Conservation (phyloP, 2,329 filamentous ascomycete species). For the Aspergillus phoenicis region DNA sequence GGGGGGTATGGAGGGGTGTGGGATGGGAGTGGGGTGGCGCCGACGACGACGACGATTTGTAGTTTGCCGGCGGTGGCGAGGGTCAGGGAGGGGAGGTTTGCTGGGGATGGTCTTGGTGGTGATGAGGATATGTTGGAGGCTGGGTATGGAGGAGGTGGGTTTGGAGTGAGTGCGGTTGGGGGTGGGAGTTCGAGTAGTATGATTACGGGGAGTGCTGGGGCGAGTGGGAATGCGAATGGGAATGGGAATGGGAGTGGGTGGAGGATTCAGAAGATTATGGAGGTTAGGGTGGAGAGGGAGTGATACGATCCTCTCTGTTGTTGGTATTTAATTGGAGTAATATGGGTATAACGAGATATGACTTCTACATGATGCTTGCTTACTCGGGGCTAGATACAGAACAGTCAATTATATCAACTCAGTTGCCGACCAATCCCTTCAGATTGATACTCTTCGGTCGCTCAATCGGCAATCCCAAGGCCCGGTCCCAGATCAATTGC, state of each 20-base stretch:
- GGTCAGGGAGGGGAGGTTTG: background rate
- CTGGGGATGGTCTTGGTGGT: background rate
- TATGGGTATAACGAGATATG: background rate
- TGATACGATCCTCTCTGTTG: background rate
- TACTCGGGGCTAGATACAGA: background rate
- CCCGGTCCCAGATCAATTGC: constrained; percentile 94
- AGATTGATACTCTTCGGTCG: constrained; percentile 97
- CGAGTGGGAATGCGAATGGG: background rate
- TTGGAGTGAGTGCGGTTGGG: background rate
- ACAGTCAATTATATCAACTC: background rate
- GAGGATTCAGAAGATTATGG: constrained; percentile 5
- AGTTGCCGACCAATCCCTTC: constrained; percentile 62
- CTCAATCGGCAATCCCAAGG: constrained; percentile 92
- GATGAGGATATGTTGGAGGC: background rate
- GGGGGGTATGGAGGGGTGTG: background rate
- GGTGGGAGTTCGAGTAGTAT: background rate
- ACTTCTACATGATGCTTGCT: background rate
- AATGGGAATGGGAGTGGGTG: background rate
- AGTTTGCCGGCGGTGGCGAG: background rate
- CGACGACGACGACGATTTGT: background rate
- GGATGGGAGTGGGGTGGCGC: background rate
- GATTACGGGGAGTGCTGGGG: background rate
- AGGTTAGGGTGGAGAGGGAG: constrained; percentile 11
- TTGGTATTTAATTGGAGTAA: background rate
- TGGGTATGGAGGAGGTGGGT: background rate